Evolutionary conservation across 345 rosid genomes (phyloP).

Genomic region (Populus alba): DNA sequence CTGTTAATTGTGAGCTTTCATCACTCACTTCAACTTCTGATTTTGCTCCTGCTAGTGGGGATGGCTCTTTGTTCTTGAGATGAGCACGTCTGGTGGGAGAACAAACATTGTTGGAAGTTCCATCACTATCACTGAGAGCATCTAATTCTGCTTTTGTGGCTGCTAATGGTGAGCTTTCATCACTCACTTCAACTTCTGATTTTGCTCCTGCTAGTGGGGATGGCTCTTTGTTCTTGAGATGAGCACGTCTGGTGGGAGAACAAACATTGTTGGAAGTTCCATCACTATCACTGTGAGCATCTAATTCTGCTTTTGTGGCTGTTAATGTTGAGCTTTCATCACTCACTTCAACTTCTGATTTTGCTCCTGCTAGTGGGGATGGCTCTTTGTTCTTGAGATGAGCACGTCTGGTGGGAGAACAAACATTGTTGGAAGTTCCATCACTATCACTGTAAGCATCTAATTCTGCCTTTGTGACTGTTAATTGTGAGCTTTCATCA

Average conservation of each 20-base stretch:
- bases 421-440: conserved; percentile 6
- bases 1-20: conserved; percentile 16
- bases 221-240: conserved; percentile 23
- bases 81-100: conserved; percentile 12
- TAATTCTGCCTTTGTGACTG: conserved; percentile 15
- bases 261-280: conserved; percentile 8
- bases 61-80: conserved; percentile 23
- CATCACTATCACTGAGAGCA: background rate
- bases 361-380: conserved; percentile 14
- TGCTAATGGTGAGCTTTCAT: conserved; percentile 14
- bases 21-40: conserved; percentile 19
- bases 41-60: conserved; percentile 16
- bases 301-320: conserved; percentile 13
- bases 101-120: conserved; percentile 10
- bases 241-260: conserved; percentile 15
- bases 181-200: conserved; percentile 20
- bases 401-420: conserved; percentile 17
- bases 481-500: conserved; percentile 20
- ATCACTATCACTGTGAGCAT: background rate
- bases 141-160: conserved; percentile 15
- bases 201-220: conserved; percentile 15
- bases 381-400: conserved; percentile 22
- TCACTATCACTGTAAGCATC: too few relatives aligned
- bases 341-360: conserved; percentile 18
- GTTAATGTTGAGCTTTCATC: conserved; percentile 18